Evolutionary conservation across 2,329 filamentous ascomycete genomes (phyloP).

Genomic region (Cadophora luteo-olivacea): DNA sequence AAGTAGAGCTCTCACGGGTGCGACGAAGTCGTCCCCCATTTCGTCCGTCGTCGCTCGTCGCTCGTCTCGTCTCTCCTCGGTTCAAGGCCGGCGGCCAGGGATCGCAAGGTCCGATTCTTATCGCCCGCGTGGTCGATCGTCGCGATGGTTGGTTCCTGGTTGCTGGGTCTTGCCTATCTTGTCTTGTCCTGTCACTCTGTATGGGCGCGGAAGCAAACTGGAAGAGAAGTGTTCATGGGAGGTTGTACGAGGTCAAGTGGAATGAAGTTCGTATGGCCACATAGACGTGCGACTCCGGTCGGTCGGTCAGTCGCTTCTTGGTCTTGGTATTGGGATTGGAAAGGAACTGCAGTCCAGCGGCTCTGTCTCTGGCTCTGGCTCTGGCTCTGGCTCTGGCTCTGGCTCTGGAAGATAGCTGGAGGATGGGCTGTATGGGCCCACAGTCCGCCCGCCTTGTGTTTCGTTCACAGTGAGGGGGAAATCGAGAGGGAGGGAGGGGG

Average conservation of each 20-base stretch:
- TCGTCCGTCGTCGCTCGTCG: neutral
- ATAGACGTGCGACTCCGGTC: slow-evolving; percentile 14
- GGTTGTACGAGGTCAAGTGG: neutral
- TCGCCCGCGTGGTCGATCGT: slow-evolving; percentile 11
- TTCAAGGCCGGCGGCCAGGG: slow-evolving; percentile 10
- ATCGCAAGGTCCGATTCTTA: slow-evolving; percentile 21
- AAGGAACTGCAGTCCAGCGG: slow-evolving; percentile 5
- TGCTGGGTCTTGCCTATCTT: neutral
- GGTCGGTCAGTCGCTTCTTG: neutral
- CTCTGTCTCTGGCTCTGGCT: neutral
- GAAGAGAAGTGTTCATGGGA: neutral
- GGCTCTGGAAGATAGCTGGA: slow-evolving; percentile 1
- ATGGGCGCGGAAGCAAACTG: neutral
- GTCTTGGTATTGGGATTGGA: slow-evolving; percentile 9
- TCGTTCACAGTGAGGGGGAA: neutral
- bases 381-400: too few species aligned
- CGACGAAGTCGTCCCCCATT: slow-evolving; percentile 38
- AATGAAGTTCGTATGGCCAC: neutral
- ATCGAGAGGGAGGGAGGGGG: neutral
- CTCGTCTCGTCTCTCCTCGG: neutral
- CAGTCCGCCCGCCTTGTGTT: slow-evolving; percentile 10
- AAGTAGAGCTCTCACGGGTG: slow-evolving; percentile 40
- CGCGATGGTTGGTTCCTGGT: slow-evolving; percentile 6
- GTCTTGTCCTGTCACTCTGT: slow-evolving; percentile 4
- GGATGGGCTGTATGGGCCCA: slow-evolving; percentile 1